Percentiles rank a stretch among this genome's conserved stretches.
Evolutionary conservation across 768 basidiomycete species (phyloP).

Genomic region (Pleurotus djamor): DNA sequence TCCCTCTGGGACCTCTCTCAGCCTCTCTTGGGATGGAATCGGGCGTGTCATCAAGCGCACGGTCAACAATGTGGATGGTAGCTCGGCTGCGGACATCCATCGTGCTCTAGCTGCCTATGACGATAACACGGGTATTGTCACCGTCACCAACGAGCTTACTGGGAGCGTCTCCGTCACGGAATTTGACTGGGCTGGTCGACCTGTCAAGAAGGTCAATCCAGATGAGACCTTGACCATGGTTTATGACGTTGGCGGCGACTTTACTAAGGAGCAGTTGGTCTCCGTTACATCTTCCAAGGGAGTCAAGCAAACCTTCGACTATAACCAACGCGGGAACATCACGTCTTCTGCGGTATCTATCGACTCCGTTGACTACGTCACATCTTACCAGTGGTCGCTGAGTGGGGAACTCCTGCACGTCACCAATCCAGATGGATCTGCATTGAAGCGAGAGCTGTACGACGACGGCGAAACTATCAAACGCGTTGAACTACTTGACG

Average conservation of each 20-base stretch:
- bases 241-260: background rate
- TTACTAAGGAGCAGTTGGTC: background rate
- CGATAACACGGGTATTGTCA: background rate
- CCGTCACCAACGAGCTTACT: background rate
- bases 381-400: background rate
- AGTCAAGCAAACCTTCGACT: background rate
- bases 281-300: background rate
- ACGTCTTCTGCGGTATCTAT: background rate
- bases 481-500: background rate
- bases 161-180: background rate
- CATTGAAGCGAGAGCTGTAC: background rate
- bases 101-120: background rate
- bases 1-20: background rate
- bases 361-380: background rate
- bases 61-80: background rate
- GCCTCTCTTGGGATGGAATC: conserved; percentile 9
- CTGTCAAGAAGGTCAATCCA: background rate
- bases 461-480: background rate
- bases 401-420: background rate
- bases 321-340: background rate
- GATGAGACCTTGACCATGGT: background rate
- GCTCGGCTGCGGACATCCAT: background rate
- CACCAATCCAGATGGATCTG: background rate
- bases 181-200: background rate
- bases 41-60: background rate